Conservation (phyloP, 331 rosid species). For the Acacia concinna region DNA sequence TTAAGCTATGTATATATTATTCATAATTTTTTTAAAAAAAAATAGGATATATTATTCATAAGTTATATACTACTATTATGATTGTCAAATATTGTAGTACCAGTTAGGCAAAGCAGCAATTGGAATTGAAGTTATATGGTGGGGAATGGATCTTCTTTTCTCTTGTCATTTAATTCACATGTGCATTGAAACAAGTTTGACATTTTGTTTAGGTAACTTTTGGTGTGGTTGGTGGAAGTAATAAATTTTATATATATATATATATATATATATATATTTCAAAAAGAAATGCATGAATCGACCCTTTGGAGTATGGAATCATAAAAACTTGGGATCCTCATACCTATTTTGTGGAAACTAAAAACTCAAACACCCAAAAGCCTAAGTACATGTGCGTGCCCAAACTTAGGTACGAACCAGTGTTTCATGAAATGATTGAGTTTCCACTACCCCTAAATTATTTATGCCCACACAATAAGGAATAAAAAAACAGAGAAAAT, state of each 20-base stretch:
- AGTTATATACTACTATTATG: too few species aligned
- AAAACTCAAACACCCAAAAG: background rate
- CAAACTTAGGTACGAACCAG: background rate
- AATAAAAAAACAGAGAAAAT: background rate
- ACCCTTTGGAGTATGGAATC: background rate
- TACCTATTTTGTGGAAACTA: background rate
- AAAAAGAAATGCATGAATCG: background rate
- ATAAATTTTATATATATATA: background rate
- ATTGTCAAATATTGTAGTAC: background rate
- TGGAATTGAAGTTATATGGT: background rate
- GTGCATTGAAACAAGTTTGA: background rate
- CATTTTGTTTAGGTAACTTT: background rate
- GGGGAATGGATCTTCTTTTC: constrained; percentile 10
- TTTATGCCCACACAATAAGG: background rate
- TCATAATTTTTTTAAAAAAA: too few species aligned
- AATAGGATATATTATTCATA: too few species aligned
- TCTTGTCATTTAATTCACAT: constrained; percentile 24
- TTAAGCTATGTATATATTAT: too few species aligned
- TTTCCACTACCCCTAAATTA: background rate
- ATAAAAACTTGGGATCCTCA: background rate
- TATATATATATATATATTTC: background rate
- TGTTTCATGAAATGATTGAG: background rate
- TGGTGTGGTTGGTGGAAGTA: background rate
- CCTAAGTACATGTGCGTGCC: background rate
- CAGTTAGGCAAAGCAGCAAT: background rate